Conservation (phyloP, 805 yeast genomes). For the Alloascoidea hylecoeti region DNA sequence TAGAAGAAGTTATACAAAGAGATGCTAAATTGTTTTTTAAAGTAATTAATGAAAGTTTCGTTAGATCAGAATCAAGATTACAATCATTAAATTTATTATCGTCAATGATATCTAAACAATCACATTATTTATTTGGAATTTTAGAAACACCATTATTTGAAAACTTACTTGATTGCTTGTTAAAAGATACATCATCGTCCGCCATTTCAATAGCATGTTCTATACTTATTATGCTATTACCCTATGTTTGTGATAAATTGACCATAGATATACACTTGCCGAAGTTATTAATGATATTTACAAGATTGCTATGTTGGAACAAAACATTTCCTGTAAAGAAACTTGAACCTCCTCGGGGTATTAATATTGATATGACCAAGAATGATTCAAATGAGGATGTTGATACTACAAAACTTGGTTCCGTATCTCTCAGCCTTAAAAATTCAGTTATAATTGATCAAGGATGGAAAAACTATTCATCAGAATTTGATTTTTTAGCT, state of each 20-base stretch:
- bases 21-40: slow-evolving; percentile 17
- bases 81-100: slow-evolving; percentile 18
- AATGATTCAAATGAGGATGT: background rate
- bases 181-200: slow-evolving; percentile 20
- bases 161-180: slow-evolving; percentile 17
- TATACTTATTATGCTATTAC: slow-evolving; percentile 13
- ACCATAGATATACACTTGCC: slow-evolving; percentile 16
- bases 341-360: too few relatives aligned
- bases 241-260: slow-evolving; percentile 16
- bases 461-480: background rate
- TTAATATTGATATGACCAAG: too few relatives aligned
- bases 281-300: slow-evolving; percentile 19
- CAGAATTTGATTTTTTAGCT: background rate
- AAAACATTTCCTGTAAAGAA: slow-evolving; percentile 2
- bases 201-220: slow-evolving; percentile 12
- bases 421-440: too few relatives aligned
- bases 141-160: slow-evolving; percentile 17
- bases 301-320: slow-evolving; percentile 15
- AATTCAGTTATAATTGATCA: too few relatives aligned
- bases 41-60: slow-evolving; percentile 15
- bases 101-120: slow-evolving; percentile 12
- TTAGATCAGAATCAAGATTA: slow-evolving; percentile 14
- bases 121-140: slow-evolving; percentile 12
- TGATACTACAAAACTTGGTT: background rate
- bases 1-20: slow-evolving; percentile 19